Evolutionary conservation across 257 asterid species (phyloP).

Genomic region (Cruciata laevipes): DNA sequence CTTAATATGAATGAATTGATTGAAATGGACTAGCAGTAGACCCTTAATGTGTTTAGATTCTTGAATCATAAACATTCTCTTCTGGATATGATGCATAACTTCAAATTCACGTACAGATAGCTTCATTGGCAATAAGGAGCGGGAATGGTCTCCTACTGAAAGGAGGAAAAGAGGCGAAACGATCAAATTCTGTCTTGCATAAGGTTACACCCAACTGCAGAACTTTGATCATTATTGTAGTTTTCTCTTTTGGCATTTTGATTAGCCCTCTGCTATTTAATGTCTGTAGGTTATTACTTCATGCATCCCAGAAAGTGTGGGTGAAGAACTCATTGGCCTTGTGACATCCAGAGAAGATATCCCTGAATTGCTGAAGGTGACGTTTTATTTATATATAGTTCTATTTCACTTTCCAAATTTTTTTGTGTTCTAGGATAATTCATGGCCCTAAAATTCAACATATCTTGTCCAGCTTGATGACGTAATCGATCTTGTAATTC

Average conservation of each 20-base stretch:
- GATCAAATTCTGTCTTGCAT: slow-evolving; percentile 66
- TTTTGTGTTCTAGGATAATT: neutral
- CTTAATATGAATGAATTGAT: neutral
- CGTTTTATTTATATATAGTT: neutral
- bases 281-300: slow-evolving; percentile 53
- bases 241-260: neutral
- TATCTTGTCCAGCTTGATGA: slow-evolving; percentile 56
- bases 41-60: neutral
- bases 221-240: neutral
- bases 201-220: slow-evolving; percentile 30
- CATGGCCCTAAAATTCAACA: neutral
- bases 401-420: neutral
- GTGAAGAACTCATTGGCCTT: slow-evolving; percentile 65
- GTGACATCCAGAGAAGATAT: slow-evolving; percentile 78
- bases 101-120: slow-evolving; percentile 42
- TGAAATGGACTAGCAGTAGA: neutral
- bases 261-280: neutral
- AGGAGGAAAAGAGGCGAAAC: slow-evolving; percentile 83
- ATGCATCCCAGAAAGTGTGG: slow-evolving; percentile 59
- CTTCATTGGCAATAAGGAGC: slow-evolving; percentile 75
- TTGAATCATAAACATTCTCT: neutral
- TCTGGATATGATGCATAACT: neutral
- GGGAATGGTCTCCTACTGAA: slow-evolving; percentile 79
- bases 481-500: slow-evolving; percentile 85
- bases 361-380: slow-evolving; percentile 76